Evolutionary conservation across 768 basidiomycete genomes (phyloP).

Genomic region (Trametes cingulata): DNA sequence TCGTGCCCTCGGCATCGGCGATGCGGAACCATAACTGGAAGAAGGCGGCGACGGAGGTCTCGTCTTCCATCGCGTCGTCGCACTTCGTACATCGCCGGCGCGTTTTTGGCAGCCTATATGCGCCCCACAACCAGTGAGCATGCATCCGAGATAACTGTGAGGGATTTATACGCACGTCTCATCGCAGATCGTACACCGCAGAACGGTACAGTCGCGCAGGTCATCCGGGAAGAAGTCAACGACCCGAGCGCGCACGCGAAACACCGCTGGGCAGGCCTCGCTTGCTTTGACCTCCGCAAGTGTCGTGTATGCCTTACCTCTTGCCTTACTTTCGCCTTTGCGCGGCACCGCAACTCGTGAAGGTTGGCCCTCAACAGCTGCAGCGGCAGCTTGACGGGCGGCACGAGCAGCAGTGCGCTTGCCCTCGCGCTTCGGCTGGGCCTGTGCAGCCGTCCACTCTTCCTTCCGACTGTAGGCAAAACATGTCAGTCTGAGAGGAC

Average conservation of each 20-base stretch:
- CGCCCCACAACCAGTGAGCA: not conserved
- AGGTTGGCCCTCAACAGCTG: not conserved
- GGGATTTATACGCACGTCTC: slow-evolving; percentile 40
- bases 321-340: not conserved
- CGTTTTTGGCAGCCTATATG: slow-evolving; percentile 43
- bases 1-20: slow-evolving; percentile 47
- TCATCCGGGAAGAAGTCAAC: slow-evolving; percentile 57
- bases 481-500: not conserved
- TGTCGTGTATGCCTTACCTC: not conserved
- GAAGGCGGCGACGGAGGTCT: slow-evolving; percentile 38
- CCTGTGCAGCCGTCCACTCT: slow-evolving; percentile 31
- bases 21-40: slow-evolving; percentile 53
- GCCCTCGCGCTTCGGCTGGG: slow-evolving; percentile 14
- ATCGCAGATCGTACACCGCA: slow-evolving; percentile 55
- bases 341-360: not conserved
- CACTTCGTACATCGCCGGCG: slow-evolving; percentile 50
- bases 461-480: slow-evolving; percentile 34
- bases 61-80: slow-evolving; percentile 48
- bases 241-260: slow-evolving; percentile 49
- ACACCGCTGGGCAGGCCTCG: slow-evolving; percentile 34
- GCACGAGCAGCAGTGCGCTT: slow-evolving; percentile 2
- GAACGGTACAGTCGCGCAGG: slow-evolving; percentile 47
- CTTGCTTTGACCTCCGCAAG: slow-evolving; percentile 10
- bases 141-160: not conserved
- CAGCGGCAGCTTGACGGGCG: slow-evolving; percentile 3